A percentile compares a stretch with the other conserved stretches of the same genome.
Evolutionary conservation across 805 yeast species (phyloP).

Genomic region (Debaryomyces castellii): DNA sequence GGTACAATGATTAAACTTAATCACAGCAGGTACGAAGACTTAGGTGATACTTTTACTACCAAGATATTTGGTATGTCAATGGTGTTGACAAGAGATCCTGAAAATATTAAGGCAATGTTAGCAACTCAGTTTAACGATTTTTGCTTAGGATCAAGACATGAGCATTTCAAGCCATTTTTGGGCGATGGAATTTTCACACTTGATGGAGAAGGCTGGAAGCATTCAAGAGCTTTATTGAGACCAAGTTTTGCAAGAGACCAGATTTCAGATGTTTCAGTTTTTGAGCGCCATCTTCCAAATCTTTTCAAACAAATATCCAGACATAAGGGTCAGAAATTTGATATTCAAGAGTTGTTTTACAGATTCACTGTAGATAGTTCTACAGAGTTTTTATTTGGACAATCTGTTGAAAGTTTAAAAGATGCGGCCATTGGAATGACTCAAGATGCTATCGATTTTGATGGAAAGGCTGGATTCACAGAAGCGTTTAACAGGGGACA

Average conservation of each 20-base stretch:
- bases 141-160: conserved; percentile 31
- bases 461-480: conserved; percentile 31
- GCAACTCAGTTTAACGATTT: conserved; percentile 40
- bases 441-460: conserved; percentile 22
- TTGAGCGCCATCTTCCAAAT: conserved; percentile 30
- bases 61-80: conserved; percentile 14
- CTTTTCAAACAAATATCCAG: conserved; percentile 24
- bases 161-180: conserved; percentile 29
- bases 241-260: conserved; percentile 41
- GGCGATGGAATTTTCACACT: conserved; percentile 41
- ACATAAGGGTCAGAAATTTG: conserved; percentile 24
- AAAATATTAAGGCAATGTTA: conserved; percentile 35
- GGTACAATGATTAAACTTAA: conserved; percentile 15
- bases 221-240: conserved; percentile 34
- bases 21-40: conserved; percentile 7
- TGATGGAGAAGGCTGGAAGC: conserved; percentile 40
- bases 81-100: conserved; percentile 32
- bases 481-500: conserved; percentile 35
- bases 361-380: conserved; percentile 40
- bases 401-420: conserved; percentile 27
- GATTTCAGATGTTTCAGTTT: conserved; percentile 31
- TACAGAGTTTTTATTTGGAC: conserved; percentile 43
- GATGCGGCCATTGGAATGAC: conserved; percentile 26
- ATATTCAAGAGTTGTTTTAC: conserved; percentile 34
- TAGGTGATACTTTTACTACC: conserved; percentile 8